Base-by-base conservation (phyloP, 306 rosid species). In the Astragalus membranaceus region DNA sequence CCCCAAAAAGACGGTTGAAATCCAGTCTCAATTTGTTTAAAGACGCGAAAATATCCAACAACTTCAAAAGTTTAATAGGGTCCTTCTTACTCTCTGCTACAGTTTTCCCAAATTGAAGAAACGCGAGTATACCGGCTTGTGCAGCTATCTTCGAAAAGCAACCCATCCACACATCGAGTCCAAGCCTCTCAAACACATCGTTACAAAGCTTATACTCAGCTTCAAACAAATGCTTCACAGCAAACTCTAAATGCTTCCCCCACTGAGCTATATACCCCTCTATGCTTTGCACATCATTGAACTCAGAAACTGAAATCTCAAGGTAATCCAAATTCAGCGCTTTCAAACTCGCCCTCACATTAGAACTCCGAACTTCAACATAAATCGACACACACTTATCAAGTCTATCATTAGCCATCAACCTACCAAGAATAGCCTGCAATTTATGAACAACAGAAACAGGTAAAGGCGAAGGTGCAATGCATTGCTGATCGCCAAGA, bases 221-320 rank as follows among this genome's bases (percentile, higher is more conserved):
- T 86, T 95, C 99, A 57, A 95, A 95, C 86, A 95, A 89, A 76
- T 95, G 99, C 67, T 95, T 95, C 85, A 95, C 99, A 0, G 99
- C 97, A 85, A 95, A 95, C 83, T 95, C 99, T 72, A 95, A 82
- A 86, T 95, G 99, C 81, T 74, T 95, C 46, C 99, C 99, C 99
- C 99, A 95, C 64, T 95, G 89, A 8, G 81, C 84, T 44, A 95
- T 91, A 76, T 91, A 86, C 49, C 84, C 97, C 69, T 91, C 99
- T 36, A 95, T 91, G 85, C 95, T 89, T 61, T 88, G 97, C 76
- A 95, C 97, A 61, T 95, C 92, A 82, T 95, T 95, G 78, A 91
- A 91, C 72, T 95, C 99, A 3, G 97, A 68, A 62, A 87, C 80
- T 0, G 99, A 91, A 47, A 91, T 87, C 84, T 89, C 97, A 62